Evolutionary conservation across 2,329 filamentous ascomycete species (phyloP), one percentile per base, ranked within the genome.

Genomic region (Pezicula rhizophila): DNA sequence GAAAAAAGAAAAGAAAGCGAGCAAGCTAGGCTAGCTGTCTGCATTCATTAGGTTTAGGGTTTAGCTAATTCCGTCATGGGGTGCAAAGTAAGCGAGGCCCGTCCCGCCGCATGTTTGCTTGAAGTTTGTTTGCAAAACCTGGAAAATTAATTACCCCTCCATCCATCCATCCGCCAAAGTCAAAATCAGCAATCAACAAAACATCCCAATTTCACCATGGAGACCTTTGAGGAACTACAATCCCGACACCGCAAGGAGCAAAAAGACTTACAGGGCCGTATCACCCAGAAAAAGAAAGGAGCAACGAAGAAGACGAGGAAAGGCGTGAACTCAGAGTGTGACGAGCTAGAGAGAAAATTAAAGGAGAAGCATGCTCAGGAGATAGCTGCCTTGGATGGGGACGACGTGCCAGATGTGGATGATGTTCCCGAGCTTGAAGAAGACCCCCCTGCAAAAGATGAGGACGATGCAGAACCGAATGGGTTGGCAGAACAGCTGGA

Each of bases 251-350:
- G 89, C 60, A 93, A 89, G 68, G 92, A 99, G 70, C 83, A 87
- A 66, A 85, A 84, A 59, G 92, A 97, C 52, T 77, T 99, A 23
- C 88, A 95, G 66, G 79, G 82, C 45, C 84, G 85, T 51, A 83
- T 95, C 62, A 96, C 89, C 5, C 90, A 86, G 70, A 97, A 96
- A 77, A 99, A 96, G 76, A 97, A 96, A 75, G 85, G 87, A 58
- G 91, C 93, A 14, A 95, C 86, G 42, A 99, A 97, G 71, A 89
- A 82, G 80, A 91, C 77, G 58, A 80, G 73, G 61, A 89, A 85
- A 65, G 83, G 84, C 25, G 74, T 92, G 62, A 89, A 86, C 37
- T 76, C 85, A 46, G 87, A 92, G 64, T 89, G 88, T 57, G 84
- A 85, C 52, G 74, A 79, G 46, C 72, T 89, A 55, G 87, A 92